Evolutionary conservation across 257 asterid species (phyloP).

Genomic region (Primulina tabacum): DNA sequence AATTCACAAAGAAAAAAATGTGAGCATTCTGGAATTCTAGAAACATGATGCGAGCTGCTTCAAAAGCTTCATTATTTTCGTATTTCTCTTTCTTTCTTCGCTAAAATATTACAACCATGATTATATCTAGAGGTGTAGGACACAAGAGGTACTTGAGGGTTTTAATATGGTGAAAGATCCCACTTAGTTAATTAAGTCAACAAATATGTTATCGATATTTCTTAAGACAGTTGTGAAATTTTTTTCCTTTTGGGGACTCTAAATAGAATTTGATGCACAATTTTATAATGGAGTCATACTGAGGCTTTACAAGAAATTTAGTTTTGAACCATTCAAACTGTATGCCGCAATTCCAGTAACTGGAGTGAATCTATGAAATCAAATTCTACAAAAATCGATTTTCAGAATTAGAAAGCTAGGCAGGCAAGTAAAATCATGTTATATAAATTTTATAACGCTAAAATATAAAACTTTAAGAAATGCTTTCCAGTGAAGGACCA

Average conservation of each 20-base stretch:
- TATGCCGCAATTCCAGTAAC: constrained; percentile 9
- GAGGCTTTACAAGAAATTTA: neutral
- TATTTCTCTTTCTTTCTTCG: neutral
- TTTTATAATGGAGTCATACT: no score
- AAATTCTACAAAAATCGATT: constrained; percentile 7
- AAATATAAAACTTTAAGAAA: neutral
- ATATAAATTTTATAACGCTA: neutral
- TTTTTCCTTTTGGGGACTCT: no score
- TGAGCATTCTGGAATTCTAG: neutral
- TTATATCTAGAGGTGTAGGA: neutral
- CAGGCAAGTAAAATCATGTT: constrained; percentile 3
- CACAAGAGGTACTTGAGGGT: neutral
- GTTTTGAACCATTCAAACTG: constrained; percentile 1
- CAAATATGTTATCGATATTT: no score
- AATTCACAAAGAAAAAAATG: neutral
- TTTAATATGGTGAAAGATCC: no score
- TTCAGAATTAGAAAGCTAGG: neutral
- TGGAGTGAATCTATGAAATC: constrained; percentile 4
- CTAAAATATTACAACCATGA: neutral
- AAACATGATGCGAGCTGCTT: constrained; percentile 16
- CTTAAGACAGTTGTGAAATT: no score
- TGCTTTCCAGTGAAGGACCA: neutral
- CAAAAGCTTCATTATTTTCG: neutral
- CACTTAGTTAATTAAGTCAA: no score
- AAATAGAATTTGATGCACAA: no score